phyloP scores from a whole-genome alignment of 1,284 basidiomycete species.

The Prillingera fragicola region DNA sequence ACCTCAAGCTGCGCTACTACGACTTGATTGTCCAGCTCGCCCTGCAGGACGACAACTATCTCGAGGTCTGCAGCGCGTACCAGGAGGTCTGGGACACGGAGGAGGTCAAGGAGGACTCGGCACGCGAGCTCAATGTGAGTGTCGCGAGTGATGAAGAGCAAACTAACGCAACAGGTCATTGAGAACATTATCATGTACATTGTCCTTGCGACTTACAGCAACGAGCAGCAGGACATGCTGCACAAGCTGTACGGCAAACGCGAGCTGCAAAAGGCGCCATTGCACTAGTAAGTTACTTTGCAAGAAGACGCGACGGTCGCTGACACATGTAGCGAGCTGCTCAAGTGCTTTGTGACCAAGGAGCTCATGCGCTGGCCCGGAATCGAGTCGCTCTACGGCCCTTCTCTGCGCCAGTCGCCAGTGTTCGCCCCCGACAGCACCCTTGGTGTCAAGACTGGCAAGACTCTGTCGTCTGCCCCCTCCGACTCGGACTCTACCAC shows the following conservation, averaged over 20 bases:
- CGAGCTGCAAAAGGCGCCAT: slow-evolving; percentile 69
- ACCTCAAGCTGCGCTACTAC: slow-evolving; percentile 92
- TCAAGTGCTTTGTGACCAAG: slow-evolving; percentile 92
- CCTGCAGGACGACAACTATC: slow-evolving; percentile 73
- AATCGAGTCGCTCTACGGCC: slow-evolving; percentile 85
- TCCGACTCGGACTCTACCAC: not conserved
- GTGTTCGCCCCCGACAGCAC: slow-evolving; percentile 61
- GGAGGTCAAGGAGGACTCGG: slow-evolving; percentile 74
- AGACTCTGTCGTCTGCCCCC: not conserved
- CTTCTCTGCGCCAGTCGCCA: slow-evolving; percentile 69
- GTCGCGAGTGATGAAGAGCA: not conserved
- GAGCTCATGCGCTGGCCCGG: slow-evolving; percentile 98
- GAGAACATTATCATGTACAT: slow-evolving; percentile 94
- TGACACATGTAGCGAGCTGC: slow-evolving; percentile 64
- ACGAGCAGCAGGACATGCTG: slow-evolving; percentile 96
- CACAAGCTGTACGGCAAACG: slow-evolving; percentile 77
- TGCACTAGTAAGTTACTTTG: slow-evolving; percentile 62
- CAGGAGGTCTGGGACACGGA: slow-evolving; percentile 96
- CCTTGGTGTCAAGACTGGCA: slow-evolving; percentile 39
- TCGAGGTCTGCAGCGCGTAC: slow-evolving; percentile 93
- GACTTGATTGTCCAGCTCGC: slow-evolving; percentile 94
- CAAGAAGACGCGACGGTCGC: not conserved
- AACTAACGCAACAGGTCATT: slow-evolving; percentile 58
- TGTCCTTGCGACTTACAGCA: slow-evolving; percentile 85
- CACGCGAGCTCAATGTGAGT: slow-evolving; percentile 67